phyloP scores from a whole-genome alignment of 805 yeast species.

The Wickerhamiella alocasiicola region DNA sequence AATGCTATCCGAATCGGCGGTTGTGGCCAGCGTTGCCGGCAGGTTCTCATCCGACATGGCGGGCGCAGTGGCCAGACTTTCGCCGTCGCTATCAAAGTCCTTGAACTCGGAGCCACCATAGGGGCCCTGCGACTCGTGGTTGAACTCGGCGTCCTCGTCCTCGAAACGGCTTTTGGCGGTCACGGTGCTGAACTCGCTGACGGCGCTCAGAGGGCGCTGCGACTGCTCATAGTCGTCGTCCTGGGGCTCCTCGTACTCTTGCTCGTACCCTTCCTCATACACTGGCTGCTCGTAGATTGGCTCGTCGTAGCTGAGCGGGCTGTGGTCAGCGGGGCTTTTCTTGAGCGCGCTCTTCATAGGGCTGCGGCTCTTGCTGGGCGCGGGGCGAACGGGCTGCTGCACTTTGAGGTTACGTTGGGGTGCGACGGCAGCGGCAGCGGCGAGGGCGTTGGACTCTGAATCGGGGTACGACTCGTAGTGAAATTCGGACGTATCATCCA shows the following conservation, averaged over 20 bases:
- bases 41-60: too few species aligned
- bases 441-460: constrained; percentile 12
- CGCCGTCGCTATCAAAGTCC: too few species aligned
- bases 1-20: too few species aligned
- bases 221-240: not conserved
- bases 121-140: not conserved
- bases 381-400: not conserved
- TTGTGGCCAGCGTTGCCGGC: too few species aligned
- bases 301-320: not conserved
- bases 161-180: constrained; percentile 5
- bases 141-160: not conserved
- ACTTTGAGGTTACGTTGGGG: constrained; percentile 10
- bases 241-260: not conserved
- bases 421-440: constrained; percentile 15
- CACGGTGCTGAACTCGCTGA: constrained; percentile 8
- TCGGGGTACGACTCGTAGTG: constrained; percentile 20
- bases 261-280: constrained; percentile 1
- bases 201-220: constrained; percentile 5
- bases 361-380: not conserved
- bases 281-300: not conserved
- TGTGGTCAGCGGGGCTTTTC: not conserved
- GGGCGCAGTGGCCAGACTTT: too few species aligned
- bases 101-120: too few species aligned
- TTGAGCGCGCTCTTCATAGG: constrained; percentile 12
- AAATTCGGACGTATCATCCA: constrained; percentile 17